Evolutionary conservation across 2,329 filamentous ascomycete species (phyloP).

Genomic region (Blumeria graminis): DNA sequence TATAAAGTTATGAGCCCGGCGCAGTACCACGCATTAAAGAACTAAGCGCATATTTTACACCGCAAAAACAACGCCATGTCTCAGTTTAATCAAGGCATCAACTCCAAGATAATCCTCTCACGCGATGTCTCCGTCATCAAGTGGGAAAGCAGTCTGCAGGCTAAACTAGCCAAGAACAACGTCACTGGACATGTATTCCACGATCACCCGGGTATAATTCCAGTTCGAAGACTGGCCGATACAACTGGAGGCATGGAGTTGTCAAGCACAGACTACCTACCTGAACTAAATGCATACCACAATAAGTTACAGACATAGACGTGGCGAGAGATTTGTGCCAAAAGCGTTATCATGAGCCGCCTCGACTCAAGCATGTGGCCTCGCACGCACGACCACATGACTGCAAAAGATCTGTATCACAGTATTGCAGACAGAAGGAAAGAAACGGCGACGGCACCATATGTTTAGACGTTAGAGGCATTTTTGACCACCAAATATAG

Average conservation of each 20-base stretch:
- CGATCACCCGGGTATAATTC: neutral
- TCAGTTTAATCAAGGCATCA: neutral
- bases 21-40: neutral
- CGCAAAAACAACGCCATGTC: neutral
- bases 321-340: neutral
- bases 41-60: neutral
- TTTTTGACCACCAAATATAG: neutral
- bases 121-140: neutral
- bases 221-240: neutral
- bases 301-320: neutral
- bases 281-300: too few species aligned
- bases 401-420: neutral
- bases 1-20: neutral
- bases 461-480: neutral
- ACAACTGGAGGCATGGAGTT: neutral
- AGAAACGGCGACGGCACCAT: neutral
- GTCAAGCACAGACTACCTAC: neutral
- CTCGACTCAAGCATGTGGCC: neutral
- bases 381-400: neutral
- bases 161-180: neutral
- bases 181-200: neutral
- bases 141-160: neutral
- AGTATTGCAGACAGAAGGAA: neutral
- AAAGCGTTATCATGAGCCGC: neutral
- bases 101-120: neutral